A percentile compares a stretch with the other conserved stretches of the same genome.
phyloP scores from a whole-genome alignment of 1,139 yeast genomes.

The Geotrichum reessii region DNA sequence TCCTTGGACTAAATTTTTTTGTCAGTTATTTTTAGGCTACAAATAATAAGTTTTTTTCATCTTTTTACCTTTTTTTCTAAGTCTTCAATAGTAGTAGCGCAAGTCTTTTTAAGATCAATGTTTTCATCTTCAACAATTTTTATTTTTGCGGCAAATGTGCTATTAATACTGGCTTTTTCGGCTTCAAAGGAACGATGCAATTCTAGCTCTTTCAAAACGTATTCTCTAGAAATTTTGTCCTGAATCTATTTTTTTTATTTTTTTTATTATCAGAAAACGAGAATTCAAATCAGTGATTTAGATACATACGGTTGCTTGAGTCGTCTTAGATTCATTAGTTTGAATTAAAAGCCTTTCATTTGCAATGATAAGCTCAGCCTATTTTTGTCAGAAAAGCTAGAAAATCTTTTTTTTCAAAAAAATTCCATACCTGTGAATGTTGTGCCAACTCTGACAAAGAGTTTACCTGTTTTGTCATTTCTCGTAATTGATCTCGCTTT shows the following conservation, averaged over 20 bases:
- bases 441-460: slow-evolving; percentile 15
- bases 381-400: not conserved
- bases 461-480: slow-evolving; percentile 12
- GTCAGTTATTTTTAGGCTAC: not conserved
- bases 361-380: slow-evolving; percentile 12
- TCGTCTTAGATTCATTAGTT: slow-evolving; percentile 10
- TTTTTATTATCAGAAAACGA: slow-evolving; percentile 2
- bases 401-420: not conserved
- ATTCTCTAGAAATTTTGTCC: slow-evolving; percentile 15
- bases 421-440: slow-evolving; percentile 12
- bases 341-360: slow-evolving; percentile 11
- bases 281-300: not conserved
- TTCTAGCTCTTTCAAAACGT: slow-evolving; percentile 15
- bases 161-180: slow-evolving; percentile 9
- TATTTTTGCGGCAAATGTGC: slow-evolving; percentile 1
- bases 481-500: slow-evolving; percentile 14
- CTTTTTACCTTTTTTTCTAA: slow-evolving; percentile 10
- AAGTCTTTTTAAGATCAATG: slow-evolving; percentile 4
- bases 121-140: slow-evolving; percentile 11
- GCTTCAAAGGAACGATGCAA: slow-evolving; percentile 17
- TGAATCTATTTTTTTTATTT: slow-evolving; percentile 7
- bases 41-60: not conserved
- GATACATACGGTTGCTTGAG: slow-evolving; percentile 11
- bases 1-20: not conserved
- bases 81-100: slow-evolving; percentile 2